Conservation (phyloP, 768 basidiomycete species). For the Mycena galericulata region DNA sequence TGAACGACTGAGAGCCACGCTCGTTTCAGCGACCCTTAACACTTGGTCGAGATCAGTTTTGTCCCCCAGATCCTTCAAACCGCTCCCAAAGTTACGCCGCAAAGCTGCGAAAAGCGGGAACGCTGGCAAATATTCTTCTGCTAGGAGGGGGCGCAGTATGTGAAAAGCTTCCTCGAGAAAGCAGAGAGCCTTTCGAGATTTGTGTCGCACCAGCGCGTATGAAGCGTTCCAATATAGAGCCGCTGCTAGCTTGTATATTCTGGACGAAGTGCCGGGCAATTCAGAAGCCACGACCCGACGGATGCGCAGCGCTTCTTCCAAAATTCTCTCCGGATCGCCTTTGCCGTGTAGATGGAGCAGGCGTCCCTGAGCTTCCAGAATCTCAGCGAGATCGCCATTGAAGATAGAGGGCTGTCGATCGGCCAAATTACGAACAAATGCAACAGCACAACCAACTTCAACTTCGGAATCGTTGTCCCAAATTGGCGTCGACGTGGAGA, state of each 20-base stretch:
- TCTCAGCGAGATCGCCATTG: slow-evolving; percentile 29
- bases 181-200: slow-evolving; percentile 23
- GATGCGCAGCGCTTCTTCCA: slow-evolving; percentile 24
- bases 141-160: slow-evolving; percentile 12
- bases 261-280: not conserved
- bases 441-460: slow-evolving; percentile 17
- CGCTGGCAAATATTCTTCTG: slow-evolving; percentile 9
- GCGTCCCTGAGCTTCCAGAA: slow-evolving; percentile 30
- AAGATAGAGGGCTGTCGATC: slow-evolving; percentile 26
- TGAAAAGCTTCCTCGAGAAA: slow-evolving; percentile 28
- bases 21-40: slow-evolving; percentile 15
- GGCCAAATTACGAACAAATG: slow-evolving; percentile 25
- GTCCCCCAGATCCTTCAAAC: slow-evolving; percentile 1
- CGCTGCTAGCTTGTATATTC: slow-evolving; percentile 26
- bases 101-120: slow-evolving; percentile 23
- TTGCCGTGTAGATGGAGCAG: not conserved
- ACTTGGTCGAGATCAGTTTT: slow-evolving; percentile 1
- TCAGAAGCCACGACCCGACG: slow-evolving; percentile 5
- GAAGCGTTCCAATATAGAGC: slow-evolving; percentile 18
- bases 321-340: slow-evolving; percentile 6
- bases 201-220: slow-evolving; percentile 1
- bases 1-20: slow-evolving; percentile 12
- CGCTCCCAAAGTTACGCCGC: too few relatives aligned
- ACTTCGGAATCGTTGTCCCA: slow-evolving; percentile 22
- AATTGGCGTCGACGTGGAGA: not conserved